Evolutionary conservation across 228 moss, liverwort and hornwort species (phyloP), one percentile per base, ranked within the genome.

Genomic region (Sphagnum magellanicum): DNA sequence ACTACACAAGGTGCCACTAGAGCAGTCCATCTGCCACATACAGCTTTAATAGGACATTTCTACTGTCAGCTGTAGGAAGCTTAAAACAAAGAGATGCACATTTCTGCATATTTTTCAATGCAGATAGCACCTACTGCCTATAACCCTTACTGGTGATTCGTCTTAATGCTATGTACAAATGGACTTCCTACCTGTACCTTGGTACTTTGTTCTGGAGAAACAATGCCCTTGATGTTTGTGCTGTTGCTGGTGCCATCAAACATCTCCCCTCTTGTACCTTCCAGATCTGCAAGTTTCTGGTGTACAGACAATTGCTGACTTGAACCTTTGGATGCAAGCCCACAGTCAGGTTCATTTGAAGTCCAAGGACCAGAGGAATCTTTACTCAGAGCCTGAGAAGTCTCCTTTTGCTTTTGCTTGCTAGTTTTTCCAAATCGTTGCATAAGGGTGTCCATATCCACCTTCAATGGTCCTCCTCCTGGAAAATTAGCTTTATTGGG

Each of bases 401-500:
- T 89, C 63, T 89, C 83, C 77, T 71, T 80, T 71, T 83, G 88
- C 73, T 86, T 89, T 7, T 86, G 86, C 64, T 86, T 89, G 64
- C 86, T 77, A 62, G 62, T 86, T 71, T 83, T 79, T 73, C 86
- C 89, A 68, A 77, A 89, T 69, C 89, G 76, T 75, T 86, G 86
- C 89, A 89, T 89, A 52, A 89, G 89, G 58, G 81, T 63, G 72
- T 86, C 89, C 89, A 89, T 86, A 75, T 89, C 89, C 75, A 89
- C 86, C 72, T 86, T 83, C 74, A 89, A 79, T n/a, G 74, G 80
- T 67, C 86, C 83, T 74, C 78, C 65, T 53, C 85, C 86, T 62
- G 83, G 68, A 76, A 79, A 67, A 63, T 81, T 85, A 67, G 83
- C 79, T 63, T 89, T 81, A 73, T 75, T 83, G 74, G 55, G 66